Conservation (phyloP, 176 grass and related monocot genomes). For the Musa schizocarpa region DNA sequence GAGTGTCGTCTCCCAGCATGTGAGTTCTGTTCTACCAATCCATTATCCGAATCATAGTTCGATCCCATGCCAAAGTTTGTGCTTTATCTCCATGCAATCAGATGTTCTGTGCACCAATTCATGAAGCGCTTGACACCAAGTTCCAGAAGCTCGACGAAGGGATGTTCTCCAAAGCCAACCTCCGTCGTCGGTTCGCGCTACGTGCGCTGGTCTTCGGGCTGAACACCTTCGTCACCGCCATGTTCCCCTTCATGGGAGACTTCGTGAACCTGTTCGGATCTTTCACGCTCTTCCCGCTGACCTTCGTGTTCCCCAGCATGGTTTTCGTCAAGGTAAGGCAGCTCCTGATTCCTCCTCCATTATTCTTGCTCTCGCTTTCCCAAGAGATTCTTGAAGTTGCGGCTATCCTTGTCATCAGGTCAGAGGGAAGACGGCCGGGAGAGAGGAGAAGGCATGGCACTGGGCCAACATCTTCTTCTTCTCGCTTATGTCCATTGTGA, state of each 20-base stretch:
- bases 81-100: constrained; percentile 11
- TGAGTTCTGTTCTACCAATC: constrained; percentile 2
- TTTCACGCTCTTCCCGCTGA: constrained; percentile 74
- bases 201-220: constrained; percentile 47
- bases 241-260: constrained; percentile 91
- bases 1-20: constrained; percentile 72
- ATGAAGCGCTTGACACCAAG: constrained; percentile 74
- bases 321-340: constrained; percentile 46
- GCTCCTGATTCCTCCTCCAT: neutral
- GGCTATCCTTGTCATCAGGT: constrained; percentile 20
- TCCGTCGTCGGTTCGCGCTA: constrained; percentile 36
- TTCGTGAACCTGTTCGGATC: constrained; percentile 83
- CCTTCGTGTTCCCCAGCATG: constrained; percentile 87
- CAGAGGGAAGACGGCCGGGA: constrained; percentile 25
- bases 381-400: neutral
- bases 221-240: constrained; percentile 59
- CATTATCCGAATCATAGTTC: neutral
- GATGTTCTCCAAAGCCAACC: constrained; percentile 73
- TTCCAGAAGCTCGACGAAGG: constrained; percentile 57
- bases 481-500: constrained; percentile 34
- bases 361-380: neutral
- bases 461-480: constrained; percentile 42
- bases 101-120: constrained; percentile 74
- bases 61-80: neutral
- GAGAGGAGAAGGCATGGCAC: constrained; percentile 48